A percentile compares a stretch with the other conserved stretches of the same genome.
These are phyloP conservation scores for Crucibulum laeve DNA, from an alignment of 768 basidiomycete genomes.

Conservation along the genomic window DNA sequence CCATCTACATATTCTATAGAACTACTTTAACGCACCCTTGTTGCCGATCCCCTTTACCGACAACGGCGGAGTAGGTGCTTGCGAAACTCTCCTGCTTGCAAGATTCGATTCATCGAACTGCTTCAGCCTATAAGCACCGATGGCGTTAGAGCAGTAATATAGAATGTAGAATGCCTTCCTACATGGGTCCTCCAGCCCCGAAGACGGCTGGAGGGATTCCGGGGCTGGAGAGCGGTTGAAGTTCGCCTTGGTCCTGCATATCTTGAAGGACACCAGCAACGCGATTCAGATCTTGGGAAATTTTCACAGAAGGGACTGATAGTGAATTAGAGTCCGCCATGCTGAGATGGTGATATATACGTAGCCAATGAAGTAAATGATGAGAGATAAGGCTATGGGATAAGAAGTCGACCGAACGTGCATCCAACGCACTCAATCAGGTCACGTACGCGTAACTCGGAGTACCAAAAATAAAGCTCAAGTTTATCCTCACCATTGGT, in stretches of 20 bases:
- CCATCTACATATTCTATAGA: background rate
- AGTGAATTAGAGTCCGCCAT: conserved; percentile 20
- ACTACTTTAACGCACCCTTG: conserved; percentile 52
- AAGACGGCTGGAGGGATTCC: conserved; percentile 57
- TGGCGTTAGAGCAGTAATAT: background rate
- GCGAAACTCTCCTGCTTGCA: conserved; percentile 65
- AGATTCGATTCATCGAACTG: conserved; percentile 74
- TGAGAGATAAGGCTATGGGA: conserved; percentile 4
- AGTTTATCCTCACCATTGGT: no score
- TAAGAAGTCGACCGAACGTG: background rate
- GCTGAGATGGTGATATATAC: conserved; percentile 13
- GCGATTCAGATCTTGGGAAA: conserved; percentile 42
- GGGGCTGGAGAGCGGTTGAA: conserved; percentile 26
- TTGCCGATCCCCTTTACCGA: conserved; percentile 87
- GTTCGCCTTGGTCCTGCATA: conserved; percentile 37
- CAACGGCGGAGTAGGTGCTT: conserved; percentile 72
- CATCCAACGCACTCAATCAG: no score
- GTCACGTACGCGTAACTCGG: no score
- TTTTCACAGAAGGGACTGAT: conserved; percentile 23
- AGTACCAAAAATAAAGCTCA: no score
- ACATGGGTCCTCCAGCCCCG: conserved; percentile 78
- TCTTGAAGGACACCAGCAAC: conserved; percentile 50
- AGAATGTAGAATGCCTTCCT: conserved; percentile 14
- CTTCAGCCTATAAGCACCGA: conserved; percentile 53
- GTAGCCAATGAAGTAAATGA: conserved; percentile 18